Evolutionary conservation across 371 early-diverging fungal species (phyloP), one percentile per base, ranked within the genome.

Genomic region (Apophysomyces sp.): DNA sequence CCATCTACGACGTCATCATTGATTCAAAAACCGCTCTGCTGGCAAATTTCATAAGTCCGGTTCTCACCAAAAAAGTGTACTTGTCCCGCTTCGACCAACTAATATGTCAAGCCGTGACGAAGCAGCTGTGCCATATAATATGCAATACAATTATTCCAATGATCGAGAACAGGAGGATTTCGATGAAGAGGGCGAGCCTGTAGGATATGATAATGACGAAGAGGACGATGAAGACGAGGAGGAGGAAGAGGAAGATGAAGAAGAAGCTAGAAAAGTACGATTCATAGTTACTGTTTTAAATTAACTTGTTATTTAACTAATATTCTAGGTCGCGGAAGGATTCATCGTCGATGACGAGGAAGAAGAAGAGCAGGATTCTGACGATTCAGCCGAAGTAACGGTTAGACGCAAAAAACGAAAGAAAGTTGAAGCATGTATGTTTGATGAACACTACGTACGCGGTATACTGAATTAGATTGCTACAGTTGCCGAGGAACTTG

Each of bases 321-420:
- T 39, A 32, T 21, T 31, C 24, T 59, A 86, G 86, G 67, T 84
- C 57, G 81, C 85, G 21, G 86, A 87, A 63, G 87, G 84, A 15
- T 87, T 87, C 56, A 87, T 87, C 65, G 87, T 85, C 11, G 85
- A 84, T 57, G 87, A 87, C 57, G 89, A 89, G 39, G 90, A 88
- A 41, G 87, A 84, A 24, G 71, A 78, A 59, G 83, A 81, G 21
- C 58, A 73, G n/a, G 75, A 73, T 55, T 72, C 77, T 2, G 76
- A 78, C 39, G 77, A 60, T 15, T 73, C 77, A 15, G 81, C 62
- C 29, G 57, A 69, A 58, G 71, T 76, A 2, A 59, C 62, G 26
- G 74, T 73, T 29, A 77, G 76, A 54, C 71, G 75, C n/a, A 79
- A 76, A 58, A 76, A 72, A 65, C 78, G 72, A 71, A 84, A 80